Conservation (phyloP, 768 basidiomycete genomes). For the Serendipita vermifera region DNA sequence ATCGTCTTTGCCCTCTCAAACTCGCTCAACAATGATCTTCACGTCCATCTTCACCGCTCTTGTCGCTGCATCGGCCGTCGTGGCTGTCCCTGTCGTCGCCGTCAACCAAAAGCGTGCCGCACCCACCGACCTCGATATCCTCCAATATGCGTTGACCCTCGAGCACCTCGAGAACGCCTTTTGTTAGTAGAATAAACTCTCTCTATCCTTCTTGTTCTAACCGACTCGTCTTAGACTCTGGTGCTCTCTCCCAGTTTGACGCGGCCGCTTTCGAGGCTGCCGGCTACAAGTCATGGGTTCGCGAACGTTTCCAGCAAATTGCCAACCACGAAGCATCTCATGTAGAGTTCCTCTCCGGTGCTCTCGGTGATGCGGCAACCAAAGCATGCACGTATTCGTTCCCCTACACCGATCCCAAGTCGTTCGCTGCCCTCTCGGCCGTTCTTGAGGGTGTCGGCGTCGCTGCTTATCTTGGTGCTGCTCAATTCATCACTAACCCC, state of each 20-base stretch:
- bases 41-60: too few relatives aligned
- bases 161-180: slow-evolving; percentile 37
- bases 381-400: slow-evolving; percentile 50
- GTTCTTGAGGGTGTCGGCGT: slow-evolving; percentile 44
- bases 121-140: slow-evolving; percentile 20
- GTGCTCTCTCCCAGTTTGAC: slow-evolving; percentile 29
- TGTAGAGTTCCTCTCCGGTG: slow-evolving; percentile 36
- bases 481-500: slow-evolving; percentile 33
- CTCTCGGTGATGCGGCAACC: slow-evolving; percentile 34
- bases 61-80: slow-evolving; percentile 1
- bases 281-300: slow-evolving; percentile 32
- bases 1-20: too few relatives aligned
- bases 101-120: neutral
- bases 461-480: slow-evolving; percentile 47
- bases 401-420: slow-evolving; percentile 34
- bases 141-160: slow-evolving; percentile 38
- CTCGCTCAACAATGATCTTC: too few relatives aligned
- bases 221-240: neutral
- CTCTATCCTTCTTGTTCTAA: neutral
- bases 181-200: slow-evolving; percentile 18
- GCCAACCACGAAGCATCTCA: slow-evolving; percentile 42
- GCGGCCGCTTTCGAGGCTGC: slow-evolving; percentile 31
- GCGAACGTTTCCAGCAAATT: slow-evolving; percentile 40
- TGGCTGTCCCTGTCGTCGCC: slow-evolving; percentile 11
- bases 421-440: slow-evolving; percentile 39